Conservation (phyloP, 1,139 yeast species). For the Nakaseomyces glabratus region DNA sequence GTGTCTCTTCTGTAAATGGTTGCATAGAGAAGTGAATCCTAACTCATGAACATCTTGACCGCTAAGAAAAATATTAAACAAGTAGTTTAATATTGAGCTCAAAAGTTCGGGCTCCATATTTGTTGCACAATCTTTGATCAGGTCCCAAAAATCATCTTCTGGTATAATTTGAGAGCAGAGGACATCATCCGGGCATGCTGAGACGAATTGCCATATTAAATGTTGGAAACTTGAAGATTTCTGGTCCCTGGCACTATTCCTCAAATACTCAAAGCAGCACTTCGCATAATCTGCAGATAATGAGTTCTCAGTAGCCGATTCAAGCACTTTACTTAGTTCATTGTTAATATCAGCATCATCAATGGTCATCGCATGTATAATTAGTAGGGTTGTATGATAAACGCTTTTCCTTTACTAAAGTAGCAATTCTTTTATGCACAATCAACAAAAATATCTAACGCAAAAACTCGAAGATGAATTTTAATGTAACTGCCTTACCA, state of each 20-base stretch:
- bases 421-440: too few relatives aligned
- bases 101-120: constrained; percentile 6
- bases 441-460: too few relatives aligned
- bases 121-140: constrained; percentile 11
- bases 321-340: too few relatives aligned
- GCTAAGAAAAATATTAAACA: constrained; percentile 2
- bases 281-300: too few relatives aligned
- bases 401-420: too few relatives aligned
- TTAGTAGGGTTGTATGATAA: too few relatives aligned
- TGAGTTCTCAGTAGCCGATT: too few relatives aligned
- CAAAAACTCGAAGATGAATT: too few relatives aligned
- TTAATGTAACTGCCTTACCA: too few relatives aligned
- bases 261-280: constrained; percentile 5
- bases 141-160: constrained; percentile 10
- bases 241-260: constrained; percentile 2
- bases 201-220: constrained; percentile 10
- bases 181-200: constrained; percentile 11
- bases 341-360: too few relatives aligned
- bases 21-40: constrained; percentile 1
- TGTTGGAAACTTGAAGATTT: constrained; percentile 6
- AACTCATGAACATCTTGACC: background rate
- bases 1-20: constrained; percentile 7
- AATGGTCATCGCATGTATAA: too few relatives aligned
- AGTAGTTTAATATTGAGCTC: background rate
- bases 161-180: constrained; percentile 11